Percentiles rank a stretch among this genome's conserved stretches.
These are phyloP conservation scores for Talaromyces sp. DNA, from an alignment of 2,329 filamentous ascomycete species.

Conservation along the genomic window DNA sequence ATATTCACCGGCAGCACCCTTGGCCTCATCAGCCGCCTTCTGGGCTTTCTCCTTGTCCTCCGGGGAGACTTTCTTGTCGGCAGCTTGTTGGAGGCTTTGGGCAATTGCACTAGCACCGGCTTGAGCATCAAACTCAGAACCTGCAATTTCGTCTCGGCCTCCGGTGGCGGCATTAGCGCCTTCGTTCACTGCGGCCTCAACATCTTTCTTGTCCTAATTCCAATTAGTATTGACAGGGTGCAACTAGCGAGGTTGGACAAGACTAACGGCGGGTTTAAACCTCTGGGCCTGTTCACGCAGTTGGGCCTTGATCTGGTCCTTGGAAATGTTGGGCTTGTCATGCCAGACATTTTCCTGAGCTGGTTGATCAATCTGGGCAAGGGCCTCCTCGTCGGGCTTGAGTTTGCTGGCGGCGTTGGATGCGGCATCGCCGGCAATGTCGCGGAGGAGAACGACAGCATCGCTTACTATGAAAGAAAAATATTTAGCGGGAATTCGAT, in stretches of 20 bases:
- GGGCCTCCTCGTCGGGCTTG: conserved; percentile 70
- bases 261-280: conserved; percentile 48
- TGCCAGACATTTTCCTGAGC: conserved; percentile 94
- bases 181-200: conserved; percentile 52
- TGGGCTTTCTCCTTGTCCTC: conserved; percentile 34
- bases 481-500: conserved; percentile 14
- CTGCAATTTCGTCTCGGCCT: conserved; percentile 42
- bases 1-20: conserved; percentile 33
- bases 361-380: conserved; percentile 72
- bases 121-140: conserved; percentile 50
- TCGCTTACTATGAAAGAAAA: conserved; percentile 59
- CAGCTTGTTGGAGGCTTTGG: conserved; percentile 45
- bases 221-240: conserved; percentile 6
- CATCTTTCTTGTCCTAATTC: conserved; percentile 40
- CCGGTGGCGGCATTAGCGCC: conserved; percentile 49
- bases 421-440: conserved; percentile 88
- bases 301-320: conserved; percentile 64
- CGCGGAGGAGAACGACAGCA: conserved; percentile 72
- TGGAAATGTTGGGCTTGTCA: conserved; percentile 72
- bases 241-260: conserved; percentile 9
- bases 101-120: conserved; percentile 34
- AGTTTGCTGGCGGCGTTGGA: conserved; percentile 69
- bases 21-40: conserved; percentile 60
- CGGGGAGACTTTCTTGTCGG: conserved; percentile 19
- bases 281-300: conserved; percentile 57